These are phyloP conservation scores for Neopestalotiopsis sp. DNA, from an alignment of 2,329 filamentous ascomycete species.

Conservation along the genomic window DNA sequence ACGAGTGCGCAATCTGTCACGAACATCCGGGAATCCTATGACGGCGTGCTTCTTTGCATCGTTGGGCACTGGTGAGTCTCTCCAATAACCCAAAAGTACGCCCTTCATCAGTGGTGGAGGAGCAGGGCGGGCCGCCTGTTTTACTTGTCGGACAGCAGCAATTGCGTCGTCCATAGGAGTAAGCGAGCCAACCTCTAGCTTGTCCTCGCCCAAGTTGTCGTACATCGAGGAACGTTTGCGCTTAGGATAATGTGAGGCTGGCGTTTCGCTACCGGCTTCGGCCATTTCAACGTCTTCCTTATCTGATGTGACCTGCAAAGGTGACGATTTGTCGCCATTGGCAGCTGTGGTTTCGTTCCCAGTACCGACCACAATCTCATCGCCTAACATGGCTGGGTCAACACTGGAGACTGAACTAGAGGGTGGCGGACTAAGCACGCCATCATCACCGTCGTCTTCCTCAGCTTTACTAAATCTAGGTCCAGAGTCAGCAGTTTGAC, in stretches of 20 bases:
- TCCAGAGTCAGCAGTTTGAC: neutral
- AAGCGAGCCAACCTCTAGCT: slow-evolving; percentile 42
- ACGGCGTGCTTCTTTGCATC: slow-evolving; percentile 60
- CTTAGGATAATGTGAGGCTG: slow-evolving; percentile 53
- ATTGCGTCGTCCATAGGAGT: slow-evolving; percentile 38
- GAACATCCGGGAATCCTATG: slow-evolving; percentile 66
- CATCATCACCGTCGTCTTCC: slow-evolving; percentile 41
- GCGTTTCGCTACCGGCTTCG: slow-evolving; percentile 43
- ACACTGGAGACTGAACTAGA: slow-evolving; percentile 46
- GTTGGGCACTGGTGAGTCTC: slow-evolving; percentile 58
- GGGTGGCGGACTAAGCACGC: slow-evolving; percentile 50
- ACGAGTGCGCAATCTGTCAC: slow-evolving; percentile 64
- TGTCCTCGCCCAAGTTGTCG: slow-evolving; percentile 53
- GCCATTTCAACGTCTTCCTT: slow-evolving; percentile 50
- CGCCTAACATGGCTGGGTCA: slow-evolving; percentile 47
- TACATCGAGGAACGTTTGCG: slow-evolving; percentile 59
- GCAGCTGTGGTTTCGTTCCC: slow-evolving; percentile 30
- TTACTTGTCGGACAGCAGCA: slow-evolving; percentile 27
- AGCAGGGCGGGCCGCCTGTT: slow-evolving; percentile 33
- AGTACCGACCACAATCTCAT: slow-evolving; percentile 58
- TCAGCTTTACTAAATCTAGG: slow-evolving; percentile 28
- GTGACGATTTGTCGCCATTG: slow-evolving; percentile 43
- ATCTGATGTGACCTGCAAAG: slow-evolving; percentile 38
- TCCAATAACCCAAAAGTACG: slow-evolving; percentile 63
- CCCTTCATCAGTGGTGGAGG: slow-evolving; percentile 44